These are phyloP conservation scores for Hepatocystis sp. DNA, from an alignment of 169 alveolate genomes.

Conservation along the genomic window DNA sequence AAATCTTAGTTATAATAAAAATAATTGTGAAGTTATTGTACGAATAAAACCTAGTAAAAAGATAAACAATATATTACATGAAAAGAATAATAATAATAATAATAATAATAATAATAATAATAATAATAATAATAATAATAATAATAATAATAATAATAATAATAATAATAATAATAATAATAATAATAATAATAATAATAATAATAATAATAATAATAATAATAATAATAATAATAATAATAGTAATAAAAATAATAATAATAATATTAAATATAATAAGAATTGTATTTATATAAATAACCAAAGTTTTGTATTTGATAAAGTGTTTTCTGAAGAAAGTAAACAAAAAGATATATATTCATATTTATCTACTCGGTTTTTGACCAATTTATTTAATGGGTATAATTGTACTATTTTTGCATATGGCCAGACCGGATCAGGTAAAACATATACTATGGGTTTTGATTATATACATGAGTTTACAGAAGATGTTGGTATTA, in stretches of 20 bases:
- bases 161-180: too few relatives aligned
- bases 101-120: too few relatives aligned
- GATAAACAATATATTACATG: conserved; percentile 5
- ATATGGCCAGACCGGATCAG: conserved; percentile 60
- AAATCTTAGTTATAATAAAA: conserved; percentile 1
- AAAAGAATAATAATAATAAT: too few relatives aligned
- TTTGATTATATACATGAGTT: conserved; percentile 30
- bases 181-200: too few relatives aligned
- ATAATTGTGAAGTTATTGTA: conserved; percentile 51
- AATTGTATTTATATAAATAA: conserved; percentile 38
- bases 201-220: too few relatives aligned
- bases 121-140: too few relatives aligned
- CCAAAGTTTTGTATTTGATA: conserved; percentile 39
- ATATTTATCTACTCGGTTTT: conserved; percentile 31
- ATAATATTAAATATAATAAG: too few relatives aligned
- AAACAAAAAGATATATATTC: conserved; percentile 39
- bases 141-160: too few relatives aligned
- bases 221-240: too few relatives aligned
- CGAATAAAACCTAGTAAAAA: conserved; percentile 29
- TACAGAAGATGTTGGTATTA: conserved; percentile 27
- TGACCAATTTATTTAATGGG: conserved; percentile 44
- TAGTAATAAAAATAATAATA: too few relatives aligned
- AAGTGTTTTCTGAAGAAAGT: conserved; percentile 33
- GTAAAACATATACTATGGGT: conserved; percentile 56
- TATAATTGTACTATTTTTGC: conserved; percentile 59